Conservation (phyloP, 768 basidiomycete species). For the Floccularia luteovirens region DNA sequence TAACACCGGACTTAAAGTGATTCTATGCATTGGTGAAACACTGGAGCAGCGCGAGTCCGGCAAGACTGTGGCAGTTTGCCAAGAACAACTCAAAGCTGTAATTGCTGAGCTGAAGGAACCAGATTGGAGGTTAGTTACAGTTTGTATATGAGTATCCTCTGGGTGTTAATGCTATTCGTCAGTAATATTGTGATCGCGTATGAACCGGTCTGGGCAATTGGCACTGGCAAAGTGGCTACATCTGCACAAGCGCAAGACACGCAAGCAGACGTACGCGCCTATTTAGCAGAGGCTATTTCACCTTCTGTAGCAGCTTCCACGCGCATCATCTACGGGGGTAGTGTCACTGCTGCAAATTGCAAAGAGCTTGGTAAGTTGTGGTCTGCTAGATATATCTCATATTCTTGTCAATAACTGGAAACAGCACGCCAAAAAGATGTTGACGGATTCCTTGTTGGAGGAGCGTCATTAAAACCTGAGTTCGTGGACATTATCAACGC, state of each 20-base stretch:
- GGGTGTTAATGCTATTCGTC: neutral
- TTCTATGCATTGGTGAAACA: slow-evolving; percentile 95
- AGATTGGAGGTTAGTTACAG: slow-evolving; percentile 69
- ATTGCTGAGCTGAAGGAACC: slow-evolving; percentile 49
- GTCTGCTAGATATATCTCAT: neutral
- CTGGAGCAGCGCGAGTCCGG: slow-evolving; percentile 78
- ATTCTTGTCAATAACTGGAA: slow-evolving; percentile 5
- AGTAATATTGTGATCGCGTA: slow-evolving; percentile 94
- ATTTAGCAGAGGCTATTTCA: slow-evolving; percentile 60
- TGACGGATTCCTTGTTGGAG: slow-evolving; percentile 97
- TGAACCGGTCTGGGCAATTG: slow-evolving; percentile 98
- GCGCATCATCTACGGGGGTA: slow-evolving; percentile 94
- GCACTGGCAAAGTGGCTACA: slow-evolving; percentile 94
- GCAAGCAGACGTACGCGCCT: slow-evolving; percentile 76
- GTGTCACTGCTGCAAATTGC: slow-evolving; percentile 85
- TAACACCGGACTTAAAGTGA: slow-evolving; percentile 69
- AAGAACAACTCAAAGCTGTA: slow-evolving; percentile 75
- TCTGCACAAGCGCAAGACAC: slow-evolving; percentile 89
- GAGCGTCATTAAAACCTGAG: slow-evolving; percentile 96
- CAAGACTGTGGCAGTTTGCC: slow-evolving; percentile 72
- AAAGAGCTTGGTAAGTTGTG: slow-evolving; percentile 68
- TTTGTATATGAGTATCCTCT: neutral
- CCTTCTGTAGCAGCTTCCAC: slow-evolving; percentile 60
- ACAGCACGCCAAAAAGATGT: slow-evolving; percentile 75
- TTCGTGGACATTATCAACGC: slow-evolving; percentile 89